phyloP scores from a whole-genome alignment of 1,284 basidiomycete species.

The Sporisorium scitamineum region DNA sequence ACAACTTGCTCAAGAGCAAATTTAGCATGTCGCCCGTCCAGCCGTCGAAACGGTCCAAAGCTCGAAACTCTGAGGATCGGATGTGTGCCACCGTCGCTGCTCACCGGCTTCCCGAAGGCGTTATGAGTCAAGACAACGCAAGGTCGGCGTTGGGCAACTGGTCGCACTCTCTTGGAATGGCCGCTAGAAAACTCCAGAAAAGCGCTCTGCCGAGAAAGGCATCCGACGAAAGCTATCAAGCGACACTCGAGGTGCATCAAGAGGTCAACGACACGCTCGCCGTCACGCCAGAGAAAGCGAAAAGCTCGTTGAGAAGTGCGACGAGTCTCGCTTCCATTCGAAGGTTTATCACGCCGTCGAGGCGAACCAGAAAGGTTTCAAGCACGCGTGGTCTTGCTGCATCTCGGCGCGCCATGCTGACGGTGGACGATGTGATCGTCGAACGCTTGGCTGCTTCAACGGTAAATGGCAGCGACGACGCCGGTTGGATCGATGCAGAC shows the following conservation, averaged over 20 bases:
- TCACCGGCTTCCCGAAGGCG: conserved; percentile 5
- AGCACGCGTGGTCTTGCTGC: conserved; percentile 10
- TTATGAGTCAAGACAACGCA: conserved; percentile 14
- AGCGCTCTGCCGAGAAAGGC: conserved; percentile 18
- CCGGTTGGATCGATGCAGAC: conserved; percentile 21
- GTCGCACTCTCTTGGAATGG: conserved; percentile 34
- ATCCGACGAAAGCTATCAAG: conserved; percentile 26
- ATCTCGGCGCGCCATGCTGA: conserved; percentile 4
- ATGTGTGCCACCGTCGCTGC: background rate
- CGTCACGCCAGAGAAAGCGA: conserved; percentile 23
- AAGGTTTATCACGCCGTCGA: conserved; percentile 35
- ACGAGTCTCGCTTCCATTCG: conserved; percentile 33
- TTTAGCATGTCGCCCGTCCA: conserved; percentile 53
- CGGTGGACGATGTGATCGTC: conserved; percentile 13
- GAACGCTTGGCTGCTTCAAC: background rate
- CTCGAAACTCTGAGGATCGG: conserved; percentile 20
- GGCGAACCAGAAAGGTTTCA: conserved; percentile 28
- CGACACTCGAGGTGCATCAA: conserved; percentile 3
- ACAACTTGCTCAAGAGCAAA: conserved; percentile 39
- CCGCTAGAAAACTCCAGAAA: conserved; percentile 26
- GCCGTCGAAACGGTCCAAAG: conserved; percentile 31
- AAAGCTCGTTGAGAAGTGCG: conserved; percentile 15
- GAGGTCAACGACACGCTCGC: background rate
- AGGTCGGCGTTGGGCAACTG: conserved; percentile 31
- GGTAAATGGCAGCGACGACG: background rate